Percentiles rank a stretch among this genome's conserved stretches.
Evolutionary conservation across 257 asterid genomes (phyloP).

Genomic region (Solanum habrochaites): DNA sequence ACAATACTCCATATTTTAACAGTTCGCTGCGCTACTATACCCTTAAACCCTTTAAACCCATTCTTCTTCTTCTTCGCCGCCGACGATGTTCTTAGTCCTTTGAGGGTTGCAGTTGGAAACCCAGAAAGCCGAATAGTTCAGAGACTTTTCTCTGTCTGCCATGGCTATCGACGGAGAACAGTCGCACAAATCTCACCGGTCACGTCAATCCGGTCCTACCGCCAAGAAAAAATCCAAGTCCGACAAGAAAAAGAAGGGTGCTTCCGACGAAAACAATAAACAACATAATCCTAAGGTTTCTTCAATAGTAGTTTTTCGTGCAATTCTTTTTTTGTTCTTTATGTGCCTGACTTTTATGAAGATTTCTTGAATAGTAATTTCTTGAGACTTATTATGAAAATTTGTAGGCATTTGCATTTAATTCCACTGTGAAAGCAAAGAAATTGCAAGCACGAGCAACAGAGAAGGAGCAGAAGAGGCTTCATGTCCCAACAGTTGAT

Average conservation of each 20-base stretch:
- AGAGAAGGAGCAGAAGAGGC: conserved; percentile 90
- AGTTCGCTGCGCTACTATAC: not conserved
- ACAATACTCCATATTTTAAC: not conserved
- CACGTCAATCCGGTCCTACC: conserved; percentile 66
- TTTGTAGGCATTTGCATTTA: conserved; percentile 73
- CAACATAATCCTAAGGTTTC: conserved; percentile 33
- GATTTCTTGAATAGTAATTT: not conserved
- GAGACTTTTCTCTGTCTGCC: not conserved
- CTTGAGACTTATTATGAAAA: not conserved
- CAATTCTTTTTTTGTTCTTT: not conserved
- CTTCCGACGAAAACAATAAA: conserved; percentile 24
- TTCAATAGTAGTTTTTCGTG: not conserved
- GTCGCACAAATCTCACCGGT: conserved; percentile 70
- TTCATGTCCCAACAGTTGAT: conserved; percentile 78
- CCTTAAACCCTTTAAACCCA: not conserved
- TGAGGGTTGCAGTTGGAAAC: not conserved
- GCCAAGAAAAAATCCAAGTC: conserved; percentile 59
- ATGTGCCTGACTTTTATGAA: not conserved
- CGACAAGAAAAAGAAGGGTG: conserved; percentile 35
- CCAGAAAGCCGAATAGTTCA: not conserved
- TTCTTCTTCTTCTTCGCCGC: not conserved
- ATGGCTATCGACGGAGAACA: conserved; percentile 26
- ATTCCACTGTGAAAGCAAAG: conserved; percentile 75
- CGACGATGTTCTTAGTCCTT: not conserved
- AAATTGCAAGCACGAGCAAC: conserved; percentile 64